A percentile compares a stretch with the other conserved stretches of the same genome.
phyloP scores from a whole-genome alignment of 345 rosid genomes.

The Trapa bicornis region DNA sequence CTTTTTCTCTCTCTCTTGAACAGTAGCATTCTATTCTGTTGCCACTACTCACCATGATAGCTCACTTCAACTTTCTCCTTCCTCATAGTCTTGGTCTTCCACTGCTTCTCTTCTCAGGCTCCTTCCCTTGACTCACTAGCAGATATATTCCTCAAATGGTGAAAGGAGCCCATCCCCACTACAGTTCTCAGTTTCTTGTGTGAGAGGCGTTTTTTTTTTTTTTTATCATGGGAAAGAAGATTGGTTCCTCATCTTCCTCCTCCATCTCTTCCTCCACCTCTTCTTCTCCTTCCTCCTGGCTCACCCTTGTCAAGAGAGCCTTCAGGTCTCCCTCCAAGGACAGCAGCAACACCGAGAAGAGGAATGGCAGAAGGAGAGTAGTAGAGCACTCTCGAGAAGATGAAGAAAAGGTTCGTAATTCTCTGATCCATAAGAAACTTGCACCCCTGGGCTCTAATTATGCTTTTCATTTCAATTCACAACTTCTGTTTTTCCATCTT shows the following conservation, averaged over 20 bases:
- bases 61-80: background rate
- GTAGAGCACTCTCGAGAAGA: slow-evolving; percentile 30
- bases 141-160: background rate
- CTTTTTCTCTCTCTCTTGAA: background rate
- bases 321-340: slow-evolving; percentile 76
- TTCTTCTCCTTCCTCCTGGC: slow-evolving; percentile 40
- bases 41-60: background rate
- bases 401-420: slow-evolving; percentile 22
- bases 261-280: slow-evolving; percentile 24
- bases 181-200: background rate
- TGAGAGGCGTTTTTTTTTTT: background rate
- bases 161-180: background rate
- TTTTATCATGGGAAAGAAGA: slow-evolving; percentile 51
- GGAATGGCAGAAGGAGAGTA: slow-evolving; percentile 24
- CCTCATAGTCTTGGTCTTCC: background rate
- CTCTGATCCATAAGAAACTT: no score
- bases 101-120: background rate
- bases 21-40: background rate
- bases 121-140: background rate
- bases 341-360: slow-evolving; percentile 18
- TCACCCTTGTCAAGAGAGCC: slow-evolving; percentile 64
- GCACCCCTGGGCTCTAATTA: no score
- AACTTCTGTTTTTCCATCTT: background rate
- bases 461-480: no score
- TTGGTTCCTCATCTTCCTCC: slow-evolving; percentile 14